A percentile compares a stretch with the other conserved stretches of the same genome.
These are phyloP conservation scores for Zygotorulaspora danielsina DNA, from an alignment of 805 yeast genomes.

Conservation along the genomic window DNA sequence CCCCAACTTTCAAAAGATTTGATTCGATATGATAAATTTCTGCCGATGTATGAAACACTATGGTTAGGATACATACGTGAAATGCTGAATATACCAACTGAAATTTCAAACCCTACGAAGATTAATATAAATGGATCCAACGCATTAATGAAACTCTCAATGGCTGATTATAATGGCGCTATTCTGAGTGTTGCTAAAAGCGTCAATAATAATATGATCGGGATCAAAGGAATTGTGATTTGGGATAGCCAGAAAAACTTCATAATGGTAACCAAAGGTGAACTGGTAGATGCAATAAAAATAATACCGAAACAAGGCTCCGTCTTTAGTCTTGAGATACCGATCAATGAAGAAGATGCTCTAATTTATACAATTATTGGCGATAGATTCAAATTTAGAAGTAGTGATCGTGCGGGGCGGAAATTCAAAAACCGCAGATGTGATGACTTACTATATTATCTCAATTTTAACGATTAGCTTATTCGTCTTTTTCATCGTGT, in stretches of 20 bases:
- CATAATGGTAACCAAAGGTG: slow-evolving; percentile 44
- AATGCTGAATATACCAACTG: slow-evolving; percentile 41
- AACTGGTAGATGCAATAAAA: slow-evolving; percentile 58
- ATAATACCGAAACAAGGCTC: slow-evolving; percentile 66
- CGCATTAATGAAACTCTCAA: slow-evolving; percentile 54
- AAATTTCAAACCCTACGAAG: slow-evolving; percentile 13
- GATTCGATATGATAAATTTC: slow-evolving; percentile 48
- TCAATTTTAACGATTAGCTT: slow-evolving; percentile 10
- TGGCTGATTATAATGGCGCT: slow-evolving; percentile 84
- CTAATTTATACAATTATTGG: slow-evolving; percentile 69
- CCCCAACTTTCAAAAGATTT: slow-evolving; percentile 20
- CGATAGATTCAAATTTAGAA: slow-evolving; percentile 67
- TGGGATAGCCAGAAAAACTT: slow-evolving; percentile 80
- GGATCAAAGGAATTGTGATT: slow-evolving; percentile 67
- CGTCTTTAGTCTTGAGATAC: slow-evolving; percentile 51
- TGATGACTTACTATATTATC: slow-evolving; percentile 45
- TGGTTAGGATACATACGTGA: slow-evolving; percentile 72
- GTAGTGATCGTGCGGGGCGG: slow-evolving; percentile 75
- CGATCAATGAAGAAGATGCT: slow-evolving; percentile 38
- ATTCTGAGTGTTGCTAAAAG: slow-evolving; percentile 53
- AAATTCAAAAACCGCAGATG: slow-evolving; percentile 81
- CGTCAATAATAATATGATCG: slow-evolving; percentile 53
- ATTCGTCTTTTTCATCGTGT: not conserved
- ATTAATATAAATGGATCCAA: slow-evolving; percentile 26
- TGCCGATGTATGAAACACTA: slow-evolving; percentile 48